phyloP scores from a whole-genome alignment of 148 eudicot species.

The Heliamphora exappendiculata region DNA sequence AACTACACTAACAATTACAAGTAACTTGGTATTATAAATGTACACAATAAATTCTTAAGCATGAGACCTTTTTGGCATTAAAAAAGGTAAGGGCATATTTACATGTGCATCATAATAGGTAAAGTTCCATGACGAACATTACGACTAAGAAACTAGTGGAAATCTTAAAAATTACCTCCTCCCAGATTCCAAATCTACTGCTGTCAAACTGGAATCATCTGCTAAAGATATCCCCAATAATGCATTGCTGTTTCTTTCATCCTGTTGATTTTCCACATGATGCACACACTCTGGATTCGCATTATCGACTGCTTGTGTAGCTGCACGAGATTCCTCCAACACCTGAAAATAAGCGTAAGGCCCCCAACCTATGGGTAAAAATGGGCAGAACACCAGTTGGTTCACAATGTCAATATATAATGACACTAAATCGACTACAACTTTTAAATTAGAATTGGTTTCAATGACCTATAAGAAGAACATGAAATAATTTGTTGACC shows the following conservation, averaged over 20 bases:
- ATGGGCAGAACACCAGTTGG: background rate
- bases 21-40: background rate
- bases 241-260: conserved; percentile 11
- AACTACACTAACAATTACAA: background rate
- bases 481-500: background rate
- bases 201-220: conserved; percentile 3
- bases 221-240: conserved; percentile 13
- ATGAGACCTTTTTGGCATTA: background rate
- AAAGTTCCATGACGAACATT: background rate
- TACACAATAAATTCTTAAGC: background rate
- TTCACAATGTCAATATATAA: background rate
- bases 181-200: conserved; percentile 28
- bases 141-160: background rate
- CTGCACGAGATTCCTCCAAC: conserved; percentile 18
- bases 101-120: background rate
- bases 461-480: background rate
- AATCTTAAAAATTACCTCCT: conserved; percentile 13
- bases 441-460: background rate
- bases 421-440: background rate
- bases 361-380: conserved; percentile 20
- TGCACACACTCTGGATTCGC: conserved; percentile 4
- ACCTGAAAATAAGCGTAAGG: conserved; percentile 26
- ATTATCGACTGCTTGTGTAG: background rate
- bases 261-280: conserved; percentile 8
- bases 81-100: background rate